Percentiles rank a stretch among this genome's conserved stretches.
Evolutionary conservation across 164 flowering plant genomes (phyloP).

Genomic region (Tinospora cordifolia): DNA sequence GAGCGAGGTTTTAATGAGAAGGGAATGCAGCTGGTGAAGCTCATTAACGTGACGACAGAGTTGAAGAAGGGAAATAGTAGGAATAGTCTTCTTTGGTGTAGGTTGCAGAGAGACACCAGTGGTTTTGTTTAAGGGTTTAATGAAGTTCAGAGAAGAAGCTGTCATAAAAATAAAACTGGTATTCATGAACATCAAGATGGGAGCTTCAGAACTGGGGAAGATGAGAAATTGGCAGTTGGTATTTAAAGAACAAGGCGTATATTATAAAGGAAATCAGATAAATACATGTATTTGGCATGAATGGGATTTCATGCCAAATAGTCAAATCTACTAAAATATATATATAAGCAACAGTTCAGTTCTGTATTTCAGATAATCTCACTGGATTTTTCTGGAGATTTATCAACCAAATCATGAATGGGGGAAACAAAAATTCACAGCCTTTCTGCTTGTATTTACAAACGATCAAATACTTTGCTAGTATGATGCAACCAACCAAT

Average conservation of each 20-base stretch:
- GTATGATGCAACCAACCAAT: too few relatives aligned
- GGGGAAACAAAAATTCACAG: neutral
- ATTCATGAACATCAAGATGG: too few relatives aligned
- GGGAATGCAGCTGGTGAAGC: constrained; percentile 15
- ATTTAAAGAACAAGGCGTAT: too few relatives aligned
- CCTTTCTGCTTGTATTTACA: neutral
- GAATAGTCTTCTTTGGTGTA: neutral
- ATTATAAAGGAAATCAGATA: too few relatives aligned
- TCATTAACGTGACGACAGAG: constrained; percentile 11
- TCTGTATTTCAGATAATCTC: neutral
- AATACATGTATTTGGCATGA: too few relatives aligned
- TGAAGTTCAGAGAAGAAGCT: neutral
- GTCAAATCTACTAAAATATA: too few relatives aligned
- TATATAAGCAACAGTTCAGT: too few relatives aligned
- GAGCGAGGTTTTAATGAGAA: constrained; percentile 18
- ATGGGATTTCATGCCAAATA: too few relatives aligned
- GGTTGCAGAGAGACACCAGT: neutral
- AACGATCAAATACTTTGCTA: neutral
- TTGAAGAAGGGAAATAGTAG: constrained; percentile 18
- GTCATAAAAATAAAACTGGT: neutral
- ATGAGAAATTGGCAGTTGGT: too few relatives aligned
- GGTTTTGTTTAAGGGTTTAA: neutral
- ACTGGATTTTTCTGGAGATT: neutral
- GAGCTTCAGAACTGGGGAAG: too few relatives aligned
- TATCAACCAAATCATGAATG: too few relatives aligned